Percentiles rank a stretch among this genome's conserved stretches.
phyloP scores from a whole-genome alignment of 2,329 filamentous ascomycete species.

The Penicillium sp. region DNA sequence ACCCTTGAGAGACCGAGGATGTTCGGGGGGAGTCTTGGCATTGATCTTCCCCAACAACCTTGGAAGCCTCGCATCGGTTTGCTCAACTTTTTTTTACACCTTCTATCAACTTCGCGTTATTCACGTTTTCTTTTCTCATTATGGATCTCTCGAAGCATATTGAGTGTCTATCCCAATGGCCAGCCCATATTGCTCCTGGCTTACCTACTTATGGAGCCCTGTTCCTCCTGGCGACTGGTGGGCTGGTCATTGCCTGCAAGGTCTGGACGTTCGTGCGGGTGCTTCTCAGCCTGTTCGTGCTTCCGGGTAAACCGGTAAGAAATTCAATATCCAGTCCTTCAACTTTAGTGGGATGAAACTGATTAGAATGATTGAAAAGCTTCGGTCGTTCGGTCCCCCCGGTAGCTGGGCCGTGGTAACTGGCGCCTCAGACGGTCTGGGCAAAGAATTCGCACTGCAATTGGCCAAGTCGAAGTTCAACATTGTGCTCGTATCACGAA shows the following conservation, averaged over 20 bases:
- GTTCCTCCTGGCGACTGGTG: slow-evolving; percentile 50
- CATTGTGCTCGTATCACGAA: slow-evolving; percentile 89
- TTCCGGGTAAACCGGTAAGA: slow-evolving; percentile 53
- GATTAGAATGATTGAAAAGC: slow-evolving; percentile 51
- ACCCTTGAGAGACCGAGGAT: slow-evolving; percentile 20
- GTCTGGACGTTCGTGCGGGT: slow-evolving; percentile 60
- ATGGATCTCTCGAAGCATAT: slow-evolving; percentile 38
- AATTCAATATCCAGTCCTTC: background rate
- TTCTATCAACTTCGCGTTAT: background rate
- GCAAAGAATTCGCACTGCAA: slow-evolving; percentile 92
- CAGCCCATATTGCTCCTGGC: slow-evolving; percentile 35
- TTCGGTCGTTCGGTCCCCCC: slow-evolving; percentile 84
- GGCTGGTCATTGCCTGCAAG: slow-evolving; percentile 57
- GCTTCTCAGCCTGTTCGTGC: slow-evolving; percentile 65
- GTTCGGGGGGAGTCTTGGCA: slow-evolving; percentile 23
- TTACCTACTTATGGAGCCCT: slow-evolving; percentile 38
- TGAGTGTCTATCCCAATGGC: slow-evolving; percentile 35
- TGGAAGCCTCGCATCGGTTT: slow-evolving; percentile 6
- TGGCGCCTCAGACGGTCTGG: slow-evolving; percentile 91
- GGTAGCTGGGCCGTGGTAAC: slow-evolving; percentile 94
- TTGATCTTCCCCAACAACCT: slow-evolving; percentile 24
- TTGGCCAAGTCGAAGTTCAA: slow-evolving; percentile 92
- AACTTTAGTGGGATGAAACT: slow-evolving; percentile 12
- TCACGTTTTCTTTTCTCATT: background rate
- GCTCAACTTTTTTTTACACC: slow-evolving; percentile 11